phyloP scores from a whole-genome alignment of 2,329 filamentous ascomycete species.

The Neonectria coccinea region DNA sequence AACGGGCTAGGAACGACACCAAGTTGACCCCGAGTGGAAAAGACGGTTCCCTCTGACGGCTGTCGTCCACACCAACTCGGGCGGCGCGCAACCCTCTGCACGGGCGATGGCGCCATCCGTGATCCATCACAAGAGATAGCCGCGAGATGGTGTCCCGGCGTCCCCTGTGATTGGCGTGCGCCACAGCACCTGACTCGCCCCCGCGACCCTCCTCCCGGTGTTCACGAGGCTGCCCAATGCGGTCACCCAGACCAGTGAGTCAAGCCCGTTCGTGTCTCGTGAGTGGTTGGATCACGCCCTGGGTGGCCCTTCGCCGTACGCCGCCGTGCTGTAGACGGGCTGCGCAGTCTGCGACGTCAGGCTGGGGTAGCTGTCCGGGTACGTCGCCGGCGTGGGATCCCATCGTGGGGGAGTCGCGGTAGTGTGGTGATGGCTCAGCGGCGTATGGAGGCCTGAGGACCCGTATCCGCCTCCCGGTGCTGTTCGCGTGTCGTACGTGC shows the following conservation, averaged over 20 bases:
- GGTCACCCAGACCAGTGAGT: constrained; percentile 34
- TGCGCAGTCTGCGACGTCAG: constrained; percentile 50
- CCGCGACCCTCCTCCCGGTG: constrained; percentile 44
- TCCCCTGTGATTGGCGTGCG: constrained; percentile 52
- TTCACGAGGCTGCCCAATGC: constrained; percentile 51
- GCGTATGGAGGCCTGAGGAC: constrained; percentile 54
- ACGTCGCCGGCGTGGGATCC: constrained; percentile 55
- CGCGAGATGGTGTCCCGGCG: constrained; percentile 39
- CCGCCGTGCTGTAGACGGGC: constrained; percentile 56
- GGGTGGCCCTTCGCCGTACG: constrained; percentile 58
- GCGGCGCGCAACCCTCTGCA: constrained; percentile 30
- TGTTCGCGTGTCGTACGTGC: constrained; percentile 54
- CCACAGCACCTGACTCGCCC: constrained; percentile 54
- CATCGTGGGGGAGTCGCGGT: constrained; percentile 55
- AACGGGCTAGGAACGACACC: constrained; percentile 27
- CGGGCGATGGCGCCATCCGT: constrained; percentile 40
- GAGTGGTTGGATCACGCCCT: constrained; percentile 51
- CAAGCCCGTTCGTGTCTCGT: constrained; percentile 25
- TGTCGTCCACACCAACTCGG: constrained; percentile 23
- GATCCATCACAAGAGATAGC: constrained; percentile 27
- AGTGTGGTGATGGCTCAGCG: constrained; percentile 53
- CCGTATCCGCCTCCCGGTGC: constrained; percentile 53
- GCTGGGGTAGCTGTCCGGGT: constrained; percentile 55
- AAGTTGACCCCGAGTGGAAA: constrained; percentile 16
- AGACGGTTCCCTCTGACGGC: constrained; percentile 17